Evolutionary conservation across 2,329 filamentous ascomycete species (phyloP).

Genomic region (Teratosphaeria nubilosa): DNA sequence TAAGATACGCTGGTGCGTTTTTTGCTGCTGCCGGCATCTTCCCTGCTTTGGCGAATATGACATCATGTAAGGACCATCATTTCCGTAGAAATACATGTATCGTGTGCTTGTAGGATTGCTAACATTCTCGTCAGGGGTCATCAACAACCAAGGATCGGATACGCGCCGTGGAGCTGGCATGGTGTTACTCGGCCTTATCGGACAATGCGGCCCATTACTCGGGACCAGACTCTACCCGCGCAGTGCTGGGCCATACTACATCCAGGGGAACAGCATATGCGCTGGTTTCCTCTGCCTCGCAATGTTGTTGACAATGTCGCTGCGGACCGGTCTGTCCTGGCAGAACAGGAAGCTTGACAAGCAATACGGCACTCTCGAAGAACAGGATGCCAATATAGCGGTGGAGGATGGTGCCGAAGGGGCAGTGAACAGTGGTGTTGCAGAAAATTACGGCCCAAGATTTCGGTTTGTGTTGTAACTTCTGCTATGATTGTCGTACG

Average conservation of each 20-base stretch:
- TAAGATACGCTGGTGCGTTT: conserved; percentile 27
- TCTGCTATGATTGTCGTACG: not conserved
- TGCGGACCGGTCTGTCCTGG: conserved; percentile 45
- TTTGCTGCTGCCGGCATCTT: conserved; percentile 17
- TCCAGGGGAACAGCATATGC: conserved; percentile 49
- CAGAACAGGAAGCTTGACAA: conserved; percentile 51
- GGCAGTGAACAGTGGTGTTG: conserved; percentile 6
- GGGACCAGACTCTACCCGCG: conserved; percentile 43
- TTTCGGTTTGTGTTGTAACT: not conserved
- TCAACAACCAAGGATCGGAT: conserved; percentile 23
- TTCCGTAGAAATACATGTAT: not conserved
- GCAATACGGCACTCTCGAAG: conserved; percentile 29
- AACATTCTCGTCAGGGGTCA: conserved; percentile 12
- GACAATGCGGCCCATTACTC: conserved; percentile 59
- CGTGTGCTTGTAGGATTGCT: not conserved
- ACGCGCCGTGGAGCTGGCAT: conserved; percentile 29
- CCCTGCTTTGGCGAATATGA: conserved; percentile 9
- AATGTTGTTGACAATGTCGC: conserved; percentile 40
- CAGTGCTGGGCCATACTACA: conserved; percentile 34
- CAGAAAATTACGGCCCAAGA: conserved; percentile 22
- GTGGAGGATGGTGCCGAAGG: conserved; percentile 4
- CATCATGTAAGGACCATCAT: not conserved
- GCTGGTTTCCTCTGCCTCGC: conserved; percentile 52
- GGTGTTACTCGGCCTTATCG: conserved; percentile 29
- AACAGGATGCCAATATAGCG: conserved; percentile 9